Conservation (phyloP, 805 yeast species). For the Middelhovenomyces tepae region DNA sequence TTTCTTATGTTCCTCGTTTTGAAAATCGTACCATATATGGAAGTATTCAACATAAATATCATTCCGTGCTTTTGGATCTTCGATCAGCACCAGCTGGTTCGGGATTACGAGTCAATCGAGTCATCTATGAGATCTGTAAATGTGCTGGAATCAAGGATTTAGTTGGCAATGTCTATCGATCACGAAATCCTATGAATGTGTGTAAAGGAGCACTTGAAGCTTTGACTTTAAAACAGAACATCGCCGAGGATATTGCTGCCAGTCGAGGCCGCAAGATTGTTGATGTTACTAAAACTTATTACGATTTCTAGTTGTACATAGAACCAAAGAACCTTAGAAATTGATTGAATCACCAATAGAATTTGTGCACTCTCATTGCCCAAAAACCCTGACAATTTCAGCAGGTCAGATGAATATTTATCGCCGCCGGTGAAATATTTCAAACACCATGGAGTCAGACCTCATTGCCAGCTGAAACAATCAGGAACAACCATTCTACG, state of each 20-base stretch:
- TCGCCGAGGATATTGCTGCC: conserved; percentile 79
- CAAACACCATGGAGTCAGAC: too few relatives aligned
- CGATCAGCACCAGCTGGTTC: conserved; percentile 89
- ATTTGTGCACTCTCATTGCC: too few relatives aligned
- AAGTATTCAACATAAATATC: conserved; percentile 71
- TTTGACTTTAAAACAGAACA: conserved; percentile 58
- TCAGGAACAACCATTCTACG: too few relatives aligned
- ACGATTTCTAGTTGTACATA: conserved; percentile 35
- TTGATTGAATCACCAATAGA: too few relatives aligned
- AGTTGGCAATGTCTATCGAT: conserved; percentile 82
- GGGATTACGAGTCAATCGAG: conserved; percentile 86
- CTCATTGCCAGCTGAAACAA: too few relatives aligned
- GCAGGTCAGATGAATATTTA: too few relatives aligned
- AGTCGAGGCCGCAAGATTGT: conserved; percentile 92
- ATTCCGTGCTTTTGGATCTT: conserved; percentile 74
- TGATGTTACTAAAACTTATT: conserved; percentile 85
- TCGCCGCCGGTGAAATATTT: too few relatives aligned
- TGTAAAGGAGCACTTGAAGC: conserved; percentile 87
- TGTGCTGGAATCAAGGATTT: conserved; percentile 91
- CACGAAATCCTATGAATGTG: conserved; percentile 91
- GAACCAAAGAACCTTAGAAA: too few relatives aligned
- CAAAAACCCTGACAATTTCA: too few relatives aligned
- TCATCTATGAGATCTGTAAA: conserved; percentile 82
- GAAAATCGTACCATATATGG: conserved; percentile 90
- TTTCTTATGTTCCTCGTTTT: conserved; percentile 72